Percentiles rank a stretch among this genome's conserved stretches.
Conservation (phyloP, 108 stramenopile species). For the Skeletonema tropicum region DNA sequence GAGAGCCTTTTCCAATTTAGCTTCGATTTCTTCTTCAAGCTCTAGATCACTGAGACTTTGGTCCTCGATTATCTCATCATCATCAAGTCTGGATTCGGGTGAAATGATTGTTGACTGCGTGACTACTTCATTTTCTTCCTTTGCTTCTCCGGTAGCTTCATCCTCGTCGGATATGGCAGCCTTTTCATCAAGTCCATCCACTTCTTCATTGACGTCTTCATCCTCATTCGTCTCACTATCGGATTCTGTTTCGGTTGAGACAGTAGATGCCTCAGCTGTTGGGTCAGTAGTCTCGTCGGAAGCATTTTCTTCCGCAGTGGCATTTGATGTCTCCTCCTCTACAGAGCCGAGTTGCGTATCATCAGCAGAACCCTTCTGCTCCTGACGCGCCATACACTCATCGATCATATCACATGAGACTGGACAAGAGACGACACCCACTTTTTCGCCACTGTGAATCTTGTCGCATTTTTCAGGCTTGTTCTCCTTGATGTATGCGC, state of each 20-base stretch:
- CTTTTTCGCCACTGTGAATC: constrained; percentile 20
- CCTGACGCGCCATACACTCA: constrained; percentile 12
- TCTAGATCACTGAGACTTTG: not conserved
- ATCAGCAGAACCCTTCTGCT: not conserved
- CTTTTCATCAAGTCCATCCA: no score
- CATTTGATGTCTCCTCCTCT: no score
- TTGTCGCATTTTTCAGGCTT: constrained; percentile 36
- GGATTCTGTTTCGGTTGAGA: no score
- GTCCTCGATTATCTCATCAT: not conserved
- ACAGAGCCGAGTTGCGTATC: not conserved
- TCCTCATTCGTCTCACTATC: no score
- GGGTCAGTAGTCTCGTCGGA: no score
- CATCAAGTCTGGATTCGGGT: not conserved
- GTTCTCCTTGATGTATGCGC: constrained; percentile 26
- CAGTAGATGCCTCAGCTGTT: no score
- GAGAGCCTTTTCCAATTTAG: not conserved
- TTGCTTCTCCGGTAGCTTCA: no score
- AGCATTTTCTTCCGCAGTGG: no score
- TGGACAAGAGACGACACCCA: constrained; percentile 36
- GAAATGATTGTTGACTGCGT: not conserved
- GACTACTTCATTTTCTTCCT: no score
- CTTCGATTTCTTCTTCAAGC: not conserved
- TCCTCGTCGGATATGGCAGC: no score
- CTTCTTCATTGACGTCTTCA: no score
- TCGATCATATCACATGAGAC: constrained; percentile 35